Conservation (phyloP, 2,329 filamentous ascomycete species). For the Cadophora sp. region DNA sequence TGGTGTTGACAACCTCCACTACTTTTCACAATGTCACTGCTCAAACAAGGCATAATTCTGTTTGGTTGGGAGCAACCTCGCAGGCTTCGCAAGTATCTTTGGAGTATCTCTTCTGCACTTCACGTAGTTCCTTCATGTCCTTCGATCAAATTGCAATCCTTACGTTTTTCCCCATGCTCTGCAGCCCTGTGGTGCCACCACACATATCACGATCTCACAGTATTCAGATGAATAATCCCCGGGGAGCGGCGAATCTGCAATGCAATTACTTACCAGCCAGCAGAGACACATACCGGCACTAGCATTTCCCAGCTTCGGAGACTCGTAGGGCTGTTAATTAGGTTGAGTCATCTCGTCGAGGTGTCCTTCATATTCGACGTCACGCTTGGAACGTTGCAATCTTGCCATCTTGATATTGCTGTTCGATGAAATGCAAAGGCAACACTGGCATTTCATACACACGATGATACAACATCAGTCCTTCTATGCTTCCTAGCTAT, state of each 20-base stretch:
- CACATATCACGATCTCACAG: neutral
- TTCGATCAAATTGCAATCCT: neutral
- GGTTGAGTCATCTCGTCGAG: neutral
- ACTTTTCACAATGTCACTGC: neutral
- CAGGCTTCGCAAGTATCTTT: too few relatives aligned
- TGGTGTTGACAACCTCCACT: neutral
- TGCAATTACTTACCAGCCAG: slow-evolving; percentile 4
- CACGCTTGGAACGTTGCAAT: neutral
- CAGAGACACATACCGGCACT: neutral
- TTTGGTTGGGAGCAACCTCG: too few relatives aligned
- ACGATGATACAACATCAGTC: too few relatives aligned
- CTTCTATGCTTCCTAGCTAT: too few relatives aligned
- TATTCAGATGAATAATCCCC: slow-evolving; percentile 7
- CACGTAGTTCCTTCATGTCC: too few relatives aligned
- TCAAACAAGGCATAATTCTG: too few relatives aligned
- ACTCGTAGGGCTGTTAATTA: neutral
- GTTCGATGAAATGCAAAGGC: too few relatives aligned
- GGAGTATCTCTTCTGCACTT: too few relatives aligned
- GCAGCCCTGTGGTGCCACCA: slow-evolving; percentile 8
- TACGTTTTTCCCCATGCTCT: neutral
- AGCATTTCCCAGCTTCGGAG: neutral
- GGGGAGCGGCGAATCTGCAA: neutral
- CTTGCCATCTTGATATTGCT: neutral
- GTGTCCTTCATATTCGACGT: neutral
- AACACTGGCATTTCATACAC: too few relatives aligned